Conservation (phyloP, 1,139 yeast genomes). For the Scheffersomyces parashehatae region DNA sequence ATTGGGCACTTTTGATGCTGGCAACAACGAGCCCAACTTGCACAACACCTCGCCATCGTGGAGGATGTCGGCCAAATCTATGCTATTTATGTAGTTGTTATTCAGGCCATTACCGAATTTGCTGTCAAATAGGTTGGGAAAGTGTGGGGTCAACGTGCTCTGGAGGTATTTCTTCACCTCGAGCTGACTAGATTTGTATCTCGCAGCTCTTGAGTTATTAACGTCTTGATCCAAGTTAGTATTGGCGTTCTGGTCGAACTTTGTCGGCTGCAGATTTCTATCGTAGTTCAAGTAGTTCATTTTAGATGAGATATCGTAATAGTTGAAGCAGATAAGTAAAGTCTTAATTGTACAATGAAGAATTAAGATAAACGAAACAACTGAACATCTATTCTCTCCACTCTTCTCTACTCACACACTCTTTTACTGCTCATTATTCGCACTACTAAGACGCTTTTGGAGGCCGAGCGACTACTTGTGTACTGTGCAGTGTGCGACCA, state of each 20-base stretch:
- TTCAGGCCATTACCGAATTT: constrained; percentile 18
- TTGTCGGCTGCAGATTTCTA: constrained; percentile 10
- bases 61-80: constrained; percentile 48
- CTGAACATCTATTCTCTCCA: neutral
- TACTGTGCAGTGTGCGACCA: no score
- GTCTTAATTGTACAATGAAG: neutral
- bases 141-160: constrained; percentile 11
- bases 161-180: constrained; percentile 49
- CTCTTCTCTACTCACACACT: neutral
- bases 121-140: constrained; percentile 7
- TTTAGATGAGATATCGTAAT: neutral
- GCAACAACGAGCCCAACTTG: constrained; percentile 39
- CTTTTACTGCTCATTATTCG: no score
- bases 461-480: no score
- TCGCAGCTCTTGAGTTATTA: constrained; percentile 42
- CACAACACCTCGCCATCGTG: constrained; percentile 72
- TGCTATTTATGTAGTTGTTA: constrained; percentile 17
- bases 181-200: constrained; percentile 46
- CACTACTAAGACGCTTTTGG: no score
- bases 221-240: constrained; percentile 64
- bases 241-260: constrained; percentile 23
- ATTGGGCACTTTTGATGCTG: constrained; percentile 28
- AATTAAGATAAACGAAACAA: neutral
- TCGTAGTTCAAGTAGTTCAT: constrained; percentile 14
- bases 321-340: neutral